These are phyloP conservation scores for Rhododendron kiyosumense DNA, from an alignment of 148 eudicot species.

Conservation along the genomic window DNA sequence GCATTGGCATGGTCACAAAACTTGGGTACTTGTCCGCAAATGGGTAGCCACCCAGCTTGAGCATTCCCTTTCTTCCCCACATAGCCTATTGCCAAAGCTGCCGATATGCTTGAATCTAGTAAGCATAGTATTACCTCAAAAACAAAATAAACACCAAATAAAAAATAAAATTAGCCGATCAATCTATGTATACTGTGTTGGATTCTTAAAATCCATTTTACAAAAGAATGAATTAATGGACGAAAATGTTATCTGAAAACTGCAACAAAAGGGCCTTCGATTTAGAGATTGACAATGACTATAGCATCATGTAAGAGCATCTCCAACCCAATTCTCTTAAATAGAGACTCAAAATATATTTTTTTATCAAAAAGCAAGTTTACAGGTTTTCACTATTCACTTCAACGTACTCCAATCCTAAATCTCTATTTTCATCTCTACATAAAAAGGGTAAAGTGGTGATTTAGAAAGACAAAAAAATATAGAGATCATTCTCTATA, in stretches of 20 bases:
- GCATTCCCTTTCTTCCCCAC: conserved; percentile 20
- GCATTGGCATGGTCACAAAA: conserved; percentile 11
- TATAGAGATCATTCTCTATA: too few relatives aligned
- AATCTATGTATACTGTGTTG: not conserved
- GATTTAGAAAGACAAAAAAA: too few relatives aligned
- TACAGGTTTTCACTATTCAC: too few relatives aligned
- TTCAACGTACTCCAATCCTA: too few relatives aligned
- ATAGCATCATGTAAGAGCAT: too few relatives aligned
- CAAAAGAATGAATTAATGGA: not conserved
- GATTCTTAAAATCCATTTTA: not conserved
- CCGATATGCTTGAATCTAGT: conserved; percentile 10
- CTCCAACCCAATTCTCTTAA: too few relatives aligned
- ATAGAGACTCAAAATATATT: too few relatives aligned
- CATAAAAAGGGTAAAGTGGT: too few relatives aligned
- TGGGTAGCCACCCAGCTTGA: conserved; percentile 17
- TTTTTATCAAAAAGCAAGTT: too few relatives aligned
- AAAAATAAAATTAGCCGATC: not conserved
- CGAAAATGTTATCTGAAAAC: not conserved
- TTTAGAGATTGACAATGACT: too few relatives aligned
- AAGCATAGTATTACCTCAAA: not conserved
- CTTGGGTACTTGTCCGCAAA: conserved; percentile 15
- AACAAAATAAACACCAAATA: not conserved
- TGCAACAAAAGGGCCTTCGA: not conserved
- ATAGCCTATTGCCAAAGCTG: conserved; percentile 19
- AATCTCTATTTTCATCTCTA: too few relatives aligned